Base-by-base conservation (phyloP, 345 rosid genomes). In the Pseudoturritis turrita region DNA sequence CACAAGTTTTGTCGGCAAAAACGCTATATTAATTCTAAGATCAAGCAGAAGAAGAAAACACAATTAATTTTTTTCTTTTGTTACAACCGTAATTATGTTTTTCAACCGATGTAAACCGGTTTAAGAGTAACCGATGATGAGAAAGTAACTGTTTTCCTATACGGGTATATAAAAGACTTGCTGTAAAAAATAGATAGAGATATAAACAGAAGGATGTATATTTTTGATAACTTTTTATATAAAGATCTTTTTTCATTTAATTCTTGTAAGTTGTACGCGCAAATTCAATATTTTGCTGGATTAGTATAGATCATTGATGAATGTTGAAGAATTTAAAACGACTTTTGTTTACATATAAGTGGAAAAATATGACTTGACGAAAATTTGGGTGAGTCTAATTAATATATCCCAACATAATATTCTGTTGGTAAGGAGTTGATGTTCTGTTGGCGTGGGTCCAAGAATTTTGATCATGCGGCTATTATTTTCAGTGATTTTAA, bases 361-460 rank as follows among this genome's bases (percentile, higher is more conserved):
- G 49, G 73, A 22, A 51, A 33, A 66, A 68, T 12, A 43, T 35
- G 56, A 68, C 74, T 65, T 21, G 29, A 39, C 15, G 23, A 67
- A 57, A 40, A 15, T 74, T 50, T 15, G 47, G 63, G 67, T 9
- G 69, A 59, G 73, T 67, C 47, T 12, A 17, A 50, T 74, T 74
- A 66, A 66, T 67, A 74, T 50, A 74, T 33, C 1, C 4, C 47
- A 67, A 40, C 54, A 50, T 58, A 67, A 67, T 59, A 67, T 74
- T 59, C 14, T 75, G 78, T 58, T 59, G 78, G 68, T 73, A 62
- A 23, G 62, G 35, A 26, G 77, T 46, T 52, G 54, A 54, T 63
- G 61, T 44, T 54, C 13, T 17, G 50, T 64, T 54, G 59, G 58
- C 73, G 72, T 74, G 78, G 78, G 61, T 74, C 72, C 61, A 74